Base-by-base conservation (phyloP, 2,329 filamentous ascomycete genomes). In the Stylonectria norvegica region DNA sequence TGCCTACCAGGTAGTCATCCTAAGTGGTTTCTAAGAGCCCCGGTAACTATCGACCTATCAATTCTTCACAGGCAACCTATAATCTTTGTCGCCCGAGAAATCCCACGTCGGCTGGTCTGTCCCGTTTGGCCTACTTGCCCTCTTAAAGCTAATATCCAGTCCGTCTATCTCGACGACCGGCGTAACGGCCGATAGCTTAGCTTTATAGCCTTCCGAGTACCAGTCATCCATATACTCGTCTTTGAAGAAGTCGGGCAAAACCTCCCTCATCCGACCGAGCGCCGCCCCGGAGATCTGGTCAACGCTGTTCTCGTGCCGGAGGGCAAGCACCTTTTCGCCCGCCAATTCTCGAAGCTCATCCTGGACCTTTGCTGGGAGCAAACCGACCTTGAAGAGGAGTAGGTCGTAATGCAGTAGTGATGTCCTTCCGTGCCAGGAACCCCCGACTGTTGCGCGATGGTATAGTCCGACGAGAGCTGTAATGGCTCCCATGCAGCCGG, bases 351-450 rank as follows among this genome's bases (percentile, higher is more conserved):
- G 70, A 15, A 85, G 60, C 36, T 68, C 50, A 9, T 69, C 61
- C 61, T 83, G 75, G 2, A 83, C 69, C 0, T 67, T 59, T 0
- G 68, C 64, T 0, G 76, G 66, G 45, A 85, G 78, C 27, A 76
- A 60, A 1, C 82, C 82, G 0, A 79, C 69, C 14, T 74, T 70
- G 53, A 85, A 75, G 16, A 86, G 70, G 3, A 83, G 72, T 1
- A 85, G 69, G 47, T 87, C 81, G 56, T 86, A 86, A 52, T 86
- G 82, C 53, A 81, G 70, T 14, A 86, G 67, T 2, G 79, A 83
- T 0, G 75, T 78, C 37, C 75, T 78, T 34, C 81, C 81, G 42
- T 80, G 70, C 70, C 82, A 86, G 1, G 79, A 84, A 1, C 83
- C 83, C 14, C 83, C 83, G 10, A 65, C 60, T 7, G 72, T 79